Evolutionary conservation across 345 rosid genomes (phyloP), one percentile per base, ranked within the genome.

Genomic region (Lepidium didymum): DNA sequence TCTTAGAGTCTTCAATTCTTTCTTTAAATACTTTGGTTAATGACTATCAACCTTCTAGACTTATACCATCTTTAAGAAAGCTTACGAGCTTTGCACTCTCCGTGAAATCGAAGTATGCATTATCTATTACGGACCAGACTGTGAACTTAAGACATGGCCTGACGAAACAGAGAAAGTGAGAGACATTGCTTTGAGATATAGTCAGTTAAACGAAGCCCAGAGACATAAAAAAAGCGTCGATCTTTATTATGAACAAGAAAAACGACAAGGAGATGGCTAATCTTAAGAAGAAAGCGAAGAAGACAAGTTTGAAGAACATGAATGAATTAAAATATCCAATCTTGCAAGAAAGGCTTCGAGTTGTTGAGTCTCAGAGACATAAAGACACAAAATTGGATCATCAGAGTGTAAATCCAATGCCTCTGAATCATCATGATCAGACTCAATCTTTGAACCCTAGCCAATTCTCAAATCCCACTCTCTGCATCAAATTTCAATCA

Each of bases 111-210:
- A 68, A 9, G 19, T 33, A 3, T 56, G 57, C 14, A 56, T 68
- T 1, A 68, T 57, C 23, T 19, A 67, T 35, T 67, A 56, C 27
- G 55, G 64, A 21, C 55, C 56, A 10, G 46, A 56, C 8, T 56
- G 72, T 2, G 46, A 12, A 6, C 13, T 69, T 0, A 47, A 31
- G 21, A 69, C 74, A 51, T 69, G 74, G 74, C 67, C 67, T 18
- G 2, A 40, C 21, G 50, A 59, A 0, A 3, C 3, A 50, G 16
- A 40, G 9, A 69, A 40, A 50, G 60, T 69, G 15, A 69, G n/a
- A 69, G 52, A 40, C 60, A 19, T 19, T 19, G 21, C 21, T 19
- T 19, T 19, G 21, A 19, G 21, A 19, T 19, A 19, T 19, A 19
- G 21, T 19, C 21, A 19, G 21, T 19, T 19, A 2, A 19, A 19